These are phyloP conservation scores for Letharia columbiana DNA, from an alignment of 495 filamentous ascomycete species.

Conservation along the genomic window DNA sequence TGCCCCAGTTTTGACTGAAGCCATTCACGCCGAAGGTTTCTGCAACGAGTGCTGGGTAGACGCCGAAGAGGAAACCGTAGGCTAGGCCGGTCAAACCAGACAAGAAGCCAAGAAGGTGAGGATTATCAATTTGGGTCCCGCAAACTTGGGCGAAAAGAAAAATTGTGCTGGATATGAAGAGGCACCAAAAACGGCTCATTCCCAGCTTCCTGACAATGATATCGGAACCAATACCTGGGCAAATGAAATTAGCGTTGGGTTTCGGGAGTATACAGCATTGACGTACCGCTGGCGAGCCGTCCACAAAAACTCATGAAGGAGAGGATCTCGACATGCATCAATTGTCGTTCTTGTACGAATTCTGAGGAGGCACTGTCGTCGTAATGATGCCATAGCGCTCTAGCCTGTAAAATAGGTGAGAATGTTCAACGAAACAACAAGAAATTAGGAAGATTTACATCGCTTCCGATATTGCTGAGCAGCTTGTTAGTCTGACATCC, in stretches of 20 bases:
- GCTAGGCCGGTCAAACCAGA: conserved; percentile 79
- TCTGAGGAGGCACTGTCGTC: conserved; percentile 61
- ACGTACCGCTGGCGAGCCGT: conserved; percentile 63
- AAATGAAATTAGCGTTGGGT: not conserved
- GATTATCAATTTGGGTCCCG: conserved; percentile 71
- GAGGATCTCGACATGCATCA: conserved; percentile 87
- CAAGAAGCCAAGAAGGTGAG: conserved; percentile 65
- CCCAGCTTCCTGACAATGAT: conserved; percentile 69
- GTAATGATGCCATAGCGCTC: conserved; percentile 72
- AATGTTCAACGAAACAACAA: conserved; percentile 3
- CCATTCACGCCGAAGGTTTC: conserved; percentile 87
- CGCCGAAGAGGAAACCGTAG: conserved; percentile 92
- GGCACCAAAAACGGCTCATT: conserved; percentile 81
- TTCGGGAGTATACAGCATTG: not conserved
- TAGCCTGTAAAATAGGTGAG: conserved; percentile 36
- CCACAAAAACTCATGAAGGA: conserved; percentile 79
- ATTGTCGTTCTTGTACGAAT: conserved; percentile 75
- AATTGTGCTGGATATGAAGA: conserved; percentile 64
- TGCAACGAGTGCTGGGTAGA: conserved; percentile 83
- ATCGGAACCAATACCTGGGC: conserved; percentile 76
- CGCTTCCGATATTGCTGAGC: conserved; percentile 86
- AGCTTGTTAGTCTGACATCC: conserved; percentile 31
- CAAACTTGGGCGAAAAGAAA: conserved; percentile 76
- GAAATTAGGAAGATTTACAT: conserved; percentile 41
- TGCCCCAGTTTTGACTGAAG: conserved; percentile 88